Evolutionary conservation across 2,329 filamentous ascomycete genomes (phyloP).

Genomic region (Aspergillus novofumigatus): DNA sequence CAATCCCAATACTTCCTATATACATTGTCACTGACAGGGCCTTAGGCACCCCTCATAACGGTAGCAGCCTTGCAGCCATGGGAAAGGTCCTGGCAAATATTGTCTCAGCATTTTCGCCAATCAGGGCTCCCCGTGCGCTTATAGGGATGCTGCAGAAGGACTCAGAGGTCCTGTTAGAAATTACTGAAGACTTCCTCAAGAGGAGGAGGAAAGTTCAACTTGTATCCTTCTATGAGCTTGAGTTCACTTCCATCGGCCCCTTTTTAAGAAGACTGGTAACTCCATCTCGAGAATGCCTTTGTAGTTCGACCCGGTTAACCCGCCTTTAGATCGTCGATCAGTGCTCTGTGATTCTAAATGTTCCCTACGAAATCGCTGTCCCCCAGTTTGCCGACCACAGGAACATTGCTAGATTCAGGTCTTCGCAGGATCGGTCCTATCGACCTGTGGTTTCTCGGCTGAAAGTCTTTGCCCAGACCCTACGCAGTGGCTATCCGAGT

Average conservation of each 20-base stretch:
- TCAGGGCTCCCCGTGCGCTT: constrained; percentile 2
- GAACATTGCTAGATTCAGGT: constrained; percentile 6
- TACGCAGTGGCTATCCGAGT: no score
- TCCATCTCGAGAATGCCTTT: not conserved
- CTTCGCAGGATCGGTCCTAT: constrained; percentile 3
- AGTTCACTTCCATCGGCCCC: constrained; percentile 3
- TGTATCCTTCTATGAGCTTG: constrained; percentile 7
- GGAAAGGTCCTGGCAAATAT: constrained; percentile 6
- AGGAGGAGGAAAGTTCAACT: constrained; percentile 2
- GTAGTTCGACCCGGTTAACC: not conserved
- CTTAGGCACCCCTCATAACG: constrained; percentile 4
- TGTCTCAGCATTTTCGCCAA: constrained; percentile 2
- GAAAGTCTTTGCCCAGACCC: constrained; percentile 1
- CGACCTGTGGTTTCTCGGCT: constrained; percentile 3
- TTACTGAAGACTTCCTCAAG: constrained; percentile 6
- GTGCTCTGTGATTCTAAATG: constrained; percentile 3
- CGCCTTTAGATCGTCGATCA: constrained; percentile 4
- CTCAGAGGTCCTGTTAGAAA: constrained; percentile 5
- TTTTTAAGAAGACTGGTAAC: constrained; percentile 4
- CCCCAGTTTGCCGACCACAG: constrained; percentile 5
- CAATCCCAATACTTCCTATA: not conserved
- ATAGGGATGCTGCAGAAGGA: constrained; percentile 4
- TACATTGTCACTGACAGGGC: not conserved
- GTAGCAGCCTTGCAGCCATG: constrained; percentile 3
- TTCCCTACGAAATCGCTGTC: constrained; percentile 2